Base-by-base conservation (phyloP, 768 basidiomycete genomes). In the Cystobasidium ongulense region DNA sequence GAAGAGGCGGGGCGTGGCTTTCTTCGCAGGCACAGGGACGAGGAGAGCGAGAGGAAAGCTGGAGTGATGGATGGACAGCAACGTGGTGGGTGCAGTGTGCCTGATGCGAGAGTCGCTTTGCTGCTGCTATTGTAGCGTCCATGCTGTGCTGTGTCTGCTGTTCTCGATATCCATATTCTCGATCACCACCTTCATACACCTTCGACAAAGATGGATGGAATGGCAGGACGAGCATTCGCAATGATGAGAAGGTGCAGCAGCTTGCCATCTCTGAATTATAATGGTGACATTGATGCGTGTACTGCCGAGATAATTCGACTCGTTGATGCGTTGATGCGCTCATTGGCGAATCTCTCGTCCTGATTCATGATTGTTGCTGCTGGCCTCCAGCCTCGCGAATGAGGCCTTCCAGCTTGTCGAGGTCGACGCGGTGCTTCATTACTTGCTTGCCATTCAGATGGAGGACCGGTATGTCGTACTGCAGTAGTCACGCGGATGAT, bases 391-490 rank as follows among this genome's bases (percentile, higher is more conserved):
- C 57, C 33, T 59, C 11, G 25, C 57, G 63, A n/a, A 64, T 10
- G 33, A 64, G 63, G 38, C 13, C 25, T 38, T 46, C 63, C 36
- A 64, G 11, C 33, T 64, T 64, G 29, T 64, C 63, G 25, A 27
- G 33, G 29, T 64, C 63, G 11, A 64, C 27, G 15, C 63, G 50
- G 36, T 71, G 68, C 68, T 71, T 71, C 68, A 59, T 59, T 17
- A 71, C 43, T 18, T 71, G 33, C 54, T 71, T 31, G 35, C 68
- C 68, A 25, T 59, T 31, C 25, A 71, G 50, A 31, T 39, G 68
- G 13, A 71, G 54, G 25, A 71, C 68, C 31, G 68, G 68, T 11
- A 71, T 71, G 38, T 71, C 68, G 36, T 71, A 71, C 68, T 71
- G 54, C 11, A 31, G 11, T 36, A 15, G 63, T 27, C 3, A 64